Evolutionary conservation across 768 basidiomycete species (phyloP).

Genomic region (Podaxis pistillaris): DNA sequence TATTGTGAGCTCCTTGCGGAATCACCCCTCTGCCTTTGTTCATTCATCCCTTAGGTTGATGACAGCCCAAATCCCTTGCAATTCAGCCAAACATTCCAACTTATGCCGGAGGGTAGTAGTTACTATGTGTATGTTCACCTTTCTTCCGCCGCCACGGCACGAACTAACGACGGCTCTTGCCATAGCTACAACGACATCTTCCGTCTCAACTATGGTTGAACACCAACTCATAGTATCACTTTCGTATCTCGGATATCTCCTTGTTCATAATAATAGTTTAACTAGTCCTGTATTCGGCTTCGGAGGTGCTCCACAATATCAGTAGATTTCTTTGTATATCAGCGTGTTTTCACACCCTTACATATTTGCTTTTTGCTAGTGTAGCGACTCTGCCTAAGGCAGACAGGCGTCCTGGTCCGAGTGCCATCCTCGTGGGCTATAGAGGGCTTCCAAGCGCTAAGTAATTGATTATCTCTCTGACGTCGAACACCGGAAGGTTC

Average conservation of each 20-base stretch:
- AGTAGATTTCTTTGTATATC: not conserved
- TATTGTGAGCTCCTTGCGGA: constrained; percentile 43
- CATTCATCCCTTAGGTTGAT: constrained; percentile 61
- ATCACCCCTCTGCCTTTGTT: constrained; percentile 4
- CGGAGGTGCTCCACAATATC: not conserved
- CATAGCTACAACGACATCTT: constrained; percentile 84
- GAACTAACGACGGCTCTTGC: not conserved
- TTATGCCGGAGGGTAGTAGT: constrained; percentile 68
- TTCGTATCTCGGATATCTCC: constrained; percentile 3
- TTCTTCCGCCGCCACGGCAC: not conserved
- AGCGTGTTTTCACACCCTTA: not conserved
- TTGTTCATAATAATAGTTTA: not conserved
- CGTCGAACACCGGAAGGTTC: not conserved
- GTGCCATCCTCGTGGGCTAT: too few relatives aligned
- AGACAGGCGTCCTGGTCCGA: too few relatives aligned
- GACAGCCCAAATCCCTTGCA: constrained; percentile 75
- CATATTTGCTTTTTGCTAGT: not conserved
- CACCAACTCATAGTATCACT: constrained; percentile 4
- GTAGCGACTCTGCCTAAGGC: too few relatives aligned
- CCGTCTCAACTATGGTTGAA: constrained; percentile 75
- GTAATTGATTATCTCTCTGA: not conserved
- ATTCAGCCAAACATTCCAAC: constrained; percentile 93
- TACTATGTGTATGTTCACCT: constrained; percentile 77
- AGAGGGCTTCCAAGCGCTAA: too few relatives aligned
- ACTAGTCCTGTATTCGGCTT: not conserved